Evolutionary conservation across 1,284 basidiomycete genomes (phyloP), one percentile per base, ranked within the genome.

Genomic region (Abortiporus biennis): DNA sequence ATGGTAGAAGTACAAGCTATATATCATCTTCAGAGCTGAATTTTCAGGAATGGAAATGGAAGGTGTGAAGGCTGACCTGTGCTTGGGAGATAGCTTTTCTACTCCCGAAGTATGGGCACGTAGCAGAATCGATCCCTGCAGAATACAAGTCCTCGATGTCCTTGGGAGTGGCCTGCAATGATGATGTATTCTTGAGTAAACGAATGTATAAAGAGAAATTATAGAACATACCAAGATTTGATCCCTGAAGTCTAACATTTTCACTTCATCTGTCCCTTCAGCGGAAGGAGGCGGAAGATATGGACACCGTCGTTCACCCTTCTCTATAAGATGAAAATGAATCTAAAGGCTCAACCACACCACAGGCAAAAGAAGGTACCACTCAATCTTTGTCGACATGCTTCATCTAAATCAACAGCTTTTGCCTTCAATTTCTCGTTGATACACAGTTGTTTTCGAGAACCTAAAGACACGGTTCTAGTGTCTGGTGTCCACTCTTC

Each of bases 41-140:
- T n/a, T n/a, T 45, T 33, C 42, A 33, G 19, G 16, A 21, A 42
- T 29, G 27, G 33, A n/a, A n/a, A 42, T 32, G 27, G 23, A 27
- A 38, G 36, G 25, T 19, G 27, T 30, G n/a, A n/a, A 37, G 25
- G 31, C 19, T 13, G 47, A 92, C 92, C 70, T 98, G 87, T 22
- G 95, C 92, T 59, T 93, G 86, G 38, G 85, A 80, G 39, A 97
- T 89, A 6, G 92, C 92, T 40, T 77, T 71, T 36, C 95, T 71
- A 3, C 92, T 87, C 2, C 87, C 92, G 63, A 96, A 99, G 64
- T 99, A 99, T 0, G 94, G 92, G 58, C 96, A 99, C 2, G 80
- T 83, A 37, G 83, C 72, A 3, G 76, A 65, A 33, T 66, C 70
- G 57, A 63, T 68, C 6, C 95, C 94, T 3, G 84, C 67, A 8